Percentiles rank a stretch among this genome's conserved stretches.
These are phyloP conservation scores for Ziziphus jujuba DNA, from an alignment of 306 rosid genomes.

Conservation along the genomic window DNA sequence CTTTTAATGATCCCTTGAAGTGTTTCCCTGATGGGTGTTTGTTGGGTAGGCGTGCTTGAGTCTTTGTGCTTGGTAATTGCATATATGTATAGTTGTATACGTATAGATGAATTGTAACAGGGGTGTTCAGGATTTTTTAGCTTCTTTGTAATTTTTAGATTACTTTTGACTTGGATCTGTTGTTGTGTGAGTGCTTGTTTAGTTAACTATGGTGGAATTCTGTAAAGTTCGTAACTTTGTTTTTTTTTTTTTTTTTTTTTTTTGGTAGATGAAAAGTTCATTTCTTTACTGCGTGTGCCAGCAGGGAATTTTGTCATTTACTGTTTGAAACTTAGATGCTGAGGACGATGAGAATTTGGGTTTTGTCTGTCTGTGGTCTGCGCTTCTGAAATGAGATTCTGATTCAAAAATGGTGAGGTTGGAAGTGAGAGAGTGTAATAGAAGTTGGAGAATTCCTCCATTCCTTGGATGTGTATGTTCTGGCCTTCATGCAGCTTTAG, in stretches of 20 bases:
- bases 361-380: slow-evolving; percentile 8
- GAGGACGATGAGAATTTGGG: slow-evolving; percentile 27
- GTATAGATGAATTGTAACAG: slow-evolving; percentile 7
- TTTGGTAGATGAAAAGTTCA: background rate
- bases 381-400: slow-evolving; percentile 38
- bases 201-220: slow-evolving; percentile 13
- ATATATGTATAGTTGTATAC: background rate
- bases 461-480: slow-evolving; percentile 44
- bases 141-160: background rate
- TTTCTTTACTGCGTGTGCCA: slow-evolving; percentile 31
- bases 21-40: slow-evolving; percentile 37
- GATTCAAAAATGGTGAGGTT: slow-evolving; percentile 40
- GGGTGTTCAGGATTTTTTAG: background rate
- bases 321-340: slow-evolving; percentile 27
- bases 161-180: slow-evolving; percentile 6
- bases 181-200: slow-evolving; percentile 15
- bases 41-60: slow-evolving; percentile 20
- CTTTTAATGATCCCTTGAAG: slow-evolving; percentile 11
- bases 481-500: slow-evolving; percentile 56
- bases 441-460: slow-evolving; percentile 34
- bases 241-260: background rate
- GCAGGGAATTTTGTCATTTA: slow-evolving; percentile 36
- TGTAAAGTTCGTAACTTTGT: background rate
- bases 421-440: slow-evolving; percentile 40
- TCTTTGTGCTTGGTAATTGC: slow-evolving; percentile 22